phyloP scores from a whole-genome alignment of 192 early-diverging fungal genomes.

The Irineochytrium annulatum region DNA sequence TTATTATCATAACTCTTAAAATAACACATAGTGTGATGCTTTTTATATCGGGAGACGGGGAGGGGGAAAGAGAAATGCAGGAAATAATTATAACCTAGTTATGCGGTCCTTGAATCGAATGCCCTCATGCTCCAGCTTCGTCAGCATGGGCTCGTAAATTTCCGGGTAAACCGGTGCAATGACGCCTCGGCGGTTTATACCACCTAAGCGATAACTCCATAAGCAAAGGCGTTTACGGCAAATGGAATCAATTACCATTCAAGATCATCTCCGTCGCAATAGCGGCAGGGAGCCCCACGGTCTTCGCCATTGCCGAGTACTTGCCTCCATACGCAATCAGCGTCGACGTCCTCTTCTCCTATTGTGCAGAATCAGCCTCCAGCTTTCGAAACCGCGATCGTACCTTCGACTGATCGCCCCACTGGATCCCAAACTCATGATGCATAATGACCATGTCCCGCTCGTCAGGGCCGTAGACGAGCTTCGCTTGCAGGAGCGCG shows the following conservation, averaged over 20 bases:
- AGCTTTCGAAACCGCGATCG: neutral
- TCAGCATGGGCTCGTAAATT: constrained; percentile 80
- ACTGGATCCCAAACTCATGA: constrained; percentile 88
- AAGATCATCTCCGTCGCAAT: constrained; percentile 91
- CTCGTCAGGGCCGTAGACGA: constrained; percentile 73
- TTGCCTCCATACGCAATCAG: constrained; percentile 87
- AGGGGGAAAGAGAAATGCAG: too few relatives aligned
- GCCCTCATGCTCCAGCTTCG: constrained; percentile 81
- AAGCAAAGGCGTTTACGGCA: too few relatives aligned
- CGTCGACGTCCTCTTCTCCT: constrained; percentile 74
- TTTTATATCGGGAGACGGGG: too few relatives aligned
- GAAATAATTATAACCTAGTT: too few relatives aligned
- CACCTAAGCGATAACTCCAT: constrained; percentile 2
- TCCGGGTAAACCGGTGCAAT: constrained; percentile 81
- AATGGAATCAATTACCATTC: constrained; percentile 59
- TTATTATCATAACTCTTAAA: too few relatives aligned
- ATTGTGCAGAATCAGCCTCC: neutral
- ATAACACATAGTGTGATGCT: too few relatives aligned
- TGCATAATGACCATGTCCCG: constrained; percentile 92
- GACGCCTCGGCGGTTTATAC: constrained; percentile 55
- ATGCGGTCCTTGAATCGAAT: constrained; percentile 88
- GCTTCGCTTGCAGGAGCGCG: constrained; percentile 66
- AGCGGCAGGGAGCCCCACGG: constrained; percentile 94
- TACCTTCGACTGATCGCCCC: constrained; percentile 56
- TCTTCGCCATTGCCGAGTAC: constrained; percentile 93